These are phyloP conservation scores for Artemisia tridentata DNA, from an alignment of 129 eudicot genomes.

Conservation along the genomic window DNA sequence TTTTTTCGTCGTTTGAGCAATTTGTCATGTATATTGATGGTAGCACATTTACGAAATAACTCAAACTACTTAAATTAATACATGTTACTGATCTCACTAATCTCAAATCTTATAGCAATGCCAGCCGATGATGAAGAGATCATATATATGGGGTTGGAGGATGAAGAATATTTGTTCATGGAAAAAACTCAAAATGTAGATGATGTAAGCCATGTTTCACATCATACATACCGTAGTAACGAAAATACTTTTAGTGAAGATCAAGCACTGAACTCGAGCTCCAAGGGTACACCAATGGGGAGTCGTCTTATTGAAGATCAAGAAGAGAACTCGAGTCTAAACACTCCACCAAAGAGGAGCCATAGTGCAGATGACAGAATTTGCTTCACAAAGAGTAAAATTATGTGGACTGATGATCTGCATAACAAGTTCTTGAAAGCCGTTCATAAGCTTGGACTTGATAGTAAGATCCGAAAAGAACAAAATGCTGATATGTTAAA, in stretches of 20 bases:
- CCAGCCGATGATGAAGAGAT: background rate
- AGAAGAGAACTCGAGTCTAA: constrained; percentile 6
- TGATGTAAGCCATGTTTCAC: no score
- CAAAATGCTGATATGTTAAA: background rate
- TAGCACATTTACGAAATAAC: background rate
- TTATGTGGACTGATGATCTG: constrained; percentile 23
- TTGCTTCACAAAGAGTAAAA: constrained; percentile 7
- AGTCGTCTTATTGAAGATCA: constrained; percentile 4
- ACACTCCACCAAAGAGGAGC: background rate
- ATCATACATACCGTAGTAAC: background rate
- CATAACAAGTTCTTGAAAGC: constrained; percentile 25
- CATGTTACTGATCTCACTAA: constrained; percentile 4
- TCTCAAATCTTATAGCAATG: background rate
- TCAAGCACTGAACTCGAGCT: constrained; percentile 3
- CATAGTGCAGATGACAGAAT: background rate
- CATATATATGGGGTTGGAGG: background rate
- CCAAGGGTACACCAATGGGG: constrained; percentile 1
- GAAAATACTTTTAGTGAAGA: background rate
- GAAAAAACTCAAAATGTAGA: no score
- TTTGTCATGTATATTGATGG: no score
- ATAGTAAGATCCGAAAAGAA: constrained; percentile 20
- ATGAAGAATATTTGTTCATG: background rate
- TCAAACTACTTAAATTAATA: background rate
- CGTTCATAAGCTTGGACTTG: constrained; percentile 24
- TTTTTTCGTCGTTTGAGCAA: background rate